These are phyloP conservation scores for Kuraishia borneana DNA, from an alignment of 805 yeast genomes.

Conservation along the genomic window DNA sequence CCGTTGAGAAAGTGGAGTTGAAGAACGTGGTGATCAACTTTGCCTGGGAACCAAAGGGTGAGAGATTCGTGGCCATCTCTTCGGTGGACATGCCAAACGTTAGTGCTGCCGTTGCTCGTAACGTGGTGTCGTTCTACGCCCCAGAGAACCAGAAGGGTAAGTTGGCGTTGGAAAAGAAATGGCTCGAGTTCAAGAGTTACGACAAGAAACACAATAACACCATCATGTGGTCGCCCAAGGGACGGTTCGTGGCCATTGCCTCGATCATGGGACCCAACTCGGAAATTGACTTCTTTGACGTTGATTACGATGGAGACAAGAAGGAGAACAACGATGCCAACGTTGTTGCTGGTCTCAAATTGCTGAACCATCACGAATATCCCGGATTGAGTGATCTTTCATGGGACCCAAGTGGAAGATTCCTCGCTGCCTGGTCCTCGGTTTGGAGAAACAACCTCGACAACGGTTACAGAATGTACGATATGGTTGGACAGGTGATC, in stretches of 20 bases:
- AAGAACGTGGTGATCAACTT: conserved; percentile 81
- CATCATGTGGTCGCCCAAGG: conserved; percentile 83
- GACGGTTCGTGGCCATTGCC: conserved; percentile 64
- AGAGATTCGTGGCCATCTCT: conserved; percentile 74
- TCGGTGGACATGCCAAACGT: conserved; percentile 38
- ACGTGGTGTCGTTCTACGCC: conserved; percentile 70
- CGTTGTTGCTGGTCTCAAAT: conserved; percentile 46
- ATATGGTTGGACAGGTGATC: conserved; percentile 67
- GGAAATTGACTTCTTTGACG: conserved; percentile 77
- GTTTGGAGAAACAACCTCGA: conserved; percentile 75
- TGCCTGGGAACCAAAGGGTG: conserved; percentile 94
- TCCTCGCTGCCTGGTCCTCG: conserved; percentile 79
- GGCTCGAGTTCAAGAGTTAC: conserved; percentile 43
- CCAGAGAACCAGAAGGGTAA: conserved; percentile 56
- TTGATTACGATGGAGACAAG: conserved; percentile 65
- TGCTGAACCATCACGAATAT: conserved; percentile 52
- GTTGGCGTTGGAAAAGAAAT: conserved; percentile 22
- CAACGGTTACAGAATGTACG: conserved; percentile 84
- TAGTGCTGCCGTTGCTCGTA: conserved; percentile 56
- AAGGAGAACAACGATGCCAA: conserved; percentile 31
- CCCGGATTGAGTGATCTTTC: conserved; percentile 71
- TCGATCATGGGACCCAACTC: conserved; percentile 31
- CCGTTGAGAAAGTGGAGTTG: conserved; percentile 89
- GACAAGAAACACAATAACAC: conserved; percentile 60
- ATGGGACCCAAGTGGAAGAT: conserved; percentile 98